Evolutionary conservation across 2,329 filamentous ascomycete species (phyloP), one percentile per base, ranked within the genome.

Genomic region (Colletotrichum musae): DNA sequence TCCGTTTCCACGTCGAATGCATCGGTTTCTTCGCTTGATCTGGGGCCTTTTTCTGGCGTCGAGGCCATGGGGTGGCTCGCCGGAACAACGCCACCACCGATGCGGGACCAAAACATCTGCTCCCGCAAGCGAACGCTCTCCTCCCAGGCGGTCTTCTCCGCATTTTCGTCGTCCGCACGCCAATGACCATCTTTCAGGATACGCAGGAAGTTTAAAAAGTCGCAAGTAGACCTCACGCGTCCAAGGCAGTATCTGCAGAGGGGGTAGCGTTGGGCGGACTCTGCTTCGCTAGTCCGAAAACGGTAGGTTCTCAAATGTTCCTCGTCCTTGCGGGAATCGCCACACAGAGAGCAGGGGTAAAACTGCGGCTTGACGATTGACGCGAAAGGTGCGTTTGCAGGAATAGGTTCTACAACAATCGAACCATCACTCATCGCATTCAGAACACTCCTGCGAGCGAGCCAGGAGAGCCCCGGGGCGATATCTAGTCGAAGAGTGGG

Each of bases 31-130:
- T 73, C 67, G 26, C 72, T 72, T 18, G 57, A 43, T 13, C 72
- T 60, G 26, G 72, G 66, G 47, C 70, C 70, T 41, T 70, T 70
- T 7, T 72, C 72, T 5, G 24, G 28, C 32, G 57, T 68, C 32
- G 71, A 67, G 68, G 54, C n/a, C 6, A 72, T 64, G 5, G 75
- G 71, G 26, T 80, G 81, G 12, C 75, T 74, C 10, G 88, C 84
- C 1, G 95, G 96, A 13, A 98, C 83, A 2, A 99, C 94, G 15
- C 96, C 96, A 32, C 95, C 96, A 28, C 95, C 95, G 60, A 99
- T 90, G 64, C 96, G 89, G 58, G 93, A 90, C 96, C 96, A 99
- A 78, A 99, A 99, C 93, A 99, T 97, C 74, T 95, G 91, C 79
- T 99, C 96, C 58, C 96, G 88, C 56, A 98, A 81, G 36, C 92